Evolutionary conservation across 345 rosid species (phyloP).

Genomic region (Eucalyptus decipiens): DNA sequence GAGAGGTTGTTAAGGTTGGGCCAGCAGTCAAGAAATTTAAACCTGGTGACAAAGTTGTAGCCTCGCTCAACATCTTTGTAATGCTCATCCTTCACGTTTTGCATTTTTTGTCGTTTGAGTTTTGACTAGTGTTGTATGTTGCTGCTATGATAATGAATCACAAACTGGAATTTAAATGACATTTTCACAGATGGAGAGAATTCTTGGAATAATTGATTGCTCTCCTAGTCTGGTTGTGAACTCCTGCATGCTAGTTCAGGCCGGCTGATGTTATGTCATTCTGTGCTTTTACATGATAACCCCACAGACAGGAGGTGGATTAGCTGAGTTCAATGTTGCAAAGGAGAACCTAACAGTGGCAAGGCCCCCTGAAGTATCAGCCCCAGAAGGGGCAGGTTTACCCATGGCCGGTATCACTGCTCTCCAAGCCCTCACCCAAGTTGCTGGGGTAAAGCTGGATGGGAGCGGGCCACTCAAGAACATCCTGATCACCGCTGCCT

Average conservation of each 20-base stretch:
- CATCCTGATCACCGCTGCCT: conserved; percentile 64
- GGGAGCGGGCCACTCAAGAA: conserved; percentile 42
- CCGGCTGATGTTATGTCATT: neutral
- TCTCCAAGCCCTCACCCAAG: conserved; percentile 37
- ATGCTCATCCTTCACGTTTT: neutral
- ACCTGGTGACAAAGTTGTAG: conserved; percentile 19
- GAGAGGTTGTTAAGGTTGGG: conserved; percentile 23
- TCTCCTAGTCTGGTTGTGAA: neutral
- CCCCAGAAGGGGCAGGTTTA: conserved; percentile 59
- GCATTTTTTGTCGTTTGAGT: neutral
- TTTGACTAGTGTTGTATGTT: neutral
- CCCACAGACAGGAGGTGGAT: conserved; percentile 30
- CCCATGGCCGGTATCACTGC: conserved; percentile 70
- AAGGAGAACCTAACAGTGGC: conserved; percentile 36
- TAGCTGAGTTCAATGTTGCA: conserved; percentile 60
- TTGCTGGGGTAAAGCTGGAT: conserved; percentile 60
- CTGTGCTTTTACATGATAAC: neutral
- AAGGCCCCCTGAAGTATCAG: conserved; percentile 53
- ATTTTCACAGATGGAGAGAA: neutral
- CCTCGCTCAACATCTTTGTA: conserved; percentile 1
- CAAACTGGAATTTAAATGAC: neutral
- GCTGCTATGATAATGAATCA: neutral
- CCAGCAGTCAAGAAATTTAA: conserved; percentile 10
- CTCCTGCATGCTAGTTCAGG: neutral
- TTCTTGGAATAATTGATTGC: neutral